These are phyloP conservation scores for Biscutella auriculata DNA, from an alignment of 441 rosid species.

Conservation along the genomic window DNA sequence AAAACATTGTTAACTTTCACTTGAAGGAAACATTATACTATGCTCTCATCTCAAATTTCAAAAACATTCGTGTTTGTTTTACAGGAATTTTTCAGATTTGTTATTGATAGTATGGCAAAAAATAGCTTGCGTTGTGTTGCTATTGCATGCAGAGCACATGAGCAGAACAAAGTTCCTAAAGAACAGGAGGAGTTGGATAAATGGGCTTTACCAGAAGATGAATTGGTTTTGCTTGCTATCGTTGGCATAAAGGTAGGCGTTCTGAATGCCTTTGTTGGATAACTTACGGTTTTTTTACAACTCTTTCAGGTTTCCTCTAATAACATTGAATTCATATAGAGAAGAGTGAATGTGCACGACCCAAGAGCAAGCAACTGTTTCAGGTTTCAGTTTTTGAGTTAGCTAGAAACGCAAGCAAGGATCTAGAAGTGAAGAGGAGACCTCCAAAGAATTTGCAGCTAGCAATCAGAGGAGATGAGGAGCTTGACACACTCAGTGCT, in stretches of 20 bases:
- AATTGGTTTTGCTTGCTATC: slow-evolving; percentile 75
- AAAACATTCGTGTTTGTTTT: neutral
- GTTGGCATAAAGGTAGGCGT: slow-evolving; percentile 84
- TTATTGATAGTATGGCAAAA: slow-evolving; percentile 81
- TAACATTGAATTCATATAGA: no score
- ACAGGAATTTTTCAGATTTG: slow-evolving; percentile 62
- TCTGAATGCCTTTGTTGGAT: neutral
- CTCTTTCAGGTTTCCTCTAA: no score
- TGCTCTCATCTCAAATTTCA: neutral
- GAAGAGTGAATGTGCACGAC: no score
- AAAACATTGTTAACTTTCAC: neutral
- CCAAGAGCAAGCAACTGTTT: no score
- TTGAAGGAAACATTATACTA: neutral
- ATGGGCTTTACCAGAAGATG: slow-evolving; percentile 88
- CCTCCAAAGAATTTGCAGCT: slow-evolving; percentile 91
- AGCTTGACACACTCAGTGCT: slow-evolving; percentile 91
- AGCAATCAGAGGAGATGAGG: slow-evolving; percentile 93
- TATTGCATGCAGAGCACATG: slow-evolving; percentile 68
- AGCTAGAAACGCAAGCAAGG: slow-evolving; percentile 92
- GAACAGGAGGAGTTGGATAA: slow-evolving; percentile 51
- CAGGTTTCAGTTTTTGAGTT: slow-evolving; percentile 88
- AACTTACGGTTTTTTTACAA: neutral
- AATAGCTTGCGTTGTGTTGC: slow-evolving; percentile 90
- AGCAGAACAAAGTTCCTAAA: slow-evolving; percentile 51
- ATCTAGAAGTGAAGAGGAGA: slow-evolving; percentile 88